phyloP scores from a whole-genome alignment of 345 rosid species.

The Brassica napus region DNA sequence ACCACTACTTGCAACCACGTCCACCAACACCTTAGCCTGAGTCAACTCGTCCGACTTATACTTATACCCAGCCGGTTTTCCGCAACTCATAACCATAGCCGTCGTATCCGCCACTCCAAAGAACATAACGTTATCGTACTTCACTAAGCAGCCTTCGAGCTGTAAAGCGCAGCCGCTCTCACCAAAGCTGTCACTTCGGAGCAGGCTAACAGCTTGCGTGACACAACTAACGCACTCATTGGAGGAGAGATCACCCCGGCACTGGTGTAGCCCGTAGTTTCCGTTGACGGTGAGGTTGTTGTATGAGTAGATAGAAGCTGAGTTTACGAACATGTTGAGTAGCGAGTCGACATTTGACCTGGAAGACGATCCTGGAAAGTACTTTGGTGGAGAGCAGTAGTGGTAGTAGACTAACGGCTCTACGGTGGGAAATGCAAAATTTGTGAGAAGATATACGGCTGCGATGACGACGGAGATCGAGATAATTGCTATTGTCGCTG shows the following conservation, averaged over 20 bases:
- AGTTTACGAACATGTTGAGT: conserved; percentile 72
- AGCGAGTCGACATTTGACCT: conserved; percentile 64
- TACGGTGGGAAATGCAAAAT: background rate
- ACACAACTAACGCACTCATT: conserved; percentile 60
- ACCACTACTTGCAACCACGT: background rate
- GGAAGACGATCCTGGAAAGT: conserved; percentile 36
- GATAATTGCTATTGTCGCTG: background rate
- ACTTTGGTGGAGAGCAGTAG: conserved; percentile 55
- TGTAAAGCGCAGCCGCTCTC: conserved; percentile 61
- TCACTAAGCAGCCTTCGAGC: conserved; percentile 63
- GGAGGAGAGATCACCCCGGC: conserved; percentile 69
- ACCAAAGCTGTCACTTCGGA: background rate
- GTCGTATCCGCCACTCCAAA: conserved; percentile 53
- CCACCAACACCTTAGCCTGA: conserved; percentile 24
- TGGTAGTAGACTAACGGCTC: background rate
- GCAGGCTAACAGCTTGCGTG: conserved; percentile 45
- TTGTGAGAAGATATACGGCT: background rate
- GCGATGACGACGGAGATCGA: background rate
- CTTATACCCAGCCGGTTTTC: conserved; percentile 33
- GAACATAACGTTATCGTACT: conserved; percentile 55
- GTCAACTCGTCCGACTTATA: conserved; percentile 48
- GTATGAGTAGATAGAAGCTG: conserved; percentile 59
- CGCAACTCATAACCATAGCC: conserved; percentile 47
- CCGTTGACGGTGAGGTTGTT: conserved; percentile 53
- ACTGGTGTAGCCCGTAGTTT: conserved; percentile 67